Evolutionary conservation across 2,329 filamentous ascomycete genomes (phyloP), one percentile per base, ranked within the genome.

Genomic region (Pseudocercospora eumusae): DNA sequence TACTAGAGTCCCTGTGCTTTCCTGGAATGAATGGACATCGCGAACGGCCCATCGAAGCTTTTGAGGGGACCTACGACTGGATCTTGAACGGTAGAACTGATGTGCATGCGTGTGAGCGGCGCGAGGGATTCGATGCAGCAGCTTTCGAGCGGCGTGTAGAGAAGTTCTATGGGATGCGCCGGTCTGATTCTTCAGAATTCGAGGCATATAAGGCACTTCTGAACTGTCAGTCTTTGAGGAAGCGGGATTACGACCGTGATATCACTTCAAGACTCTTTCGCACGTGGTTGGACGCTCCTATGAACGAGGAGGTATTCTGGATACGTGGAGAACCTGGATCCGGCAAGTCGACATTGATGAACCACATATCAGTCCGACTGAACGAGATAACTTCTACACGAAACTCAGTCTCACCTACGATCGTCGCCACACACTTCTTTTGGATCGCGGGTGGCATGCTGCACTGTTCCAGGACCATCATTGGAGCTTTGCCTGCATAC

Each of bases 331-430:
- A 61, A 21, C 25, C 59, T 25, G 59, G 59, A 27, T 61, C 59
- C 15, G 59, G 59, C 3, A 61, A 61, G 33, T 61, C 59, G 1
- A 61, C 59, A 7, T 28, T 61, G 36, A 61, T 61, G 59, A 57
- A 61, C n/a, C 36, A 25, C 8, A 25, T 59, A 11, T 13, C 23
- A 15, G 15, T 40, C 4, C 18, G 47, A 18, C 2, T 40, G 1
- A 6, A 7, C 0, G 40, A 31, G 5, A 13, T 1, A n/a, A 4
- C 11, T 27, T 15, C 23, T 20, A 15, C 47, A 42, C n/a, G 10
- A 10, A 10, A 44, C 18, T 52, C 42, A 54, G 20, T 21, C 13
- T 44, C 10, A 8, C 4, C 15, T 6, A 9, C 21, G 9, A 42
- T 57, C 2, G 23, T 49, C 15, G 23, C 21, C 15, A 21, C 21